These are phyloP conservation scores for Kwoniella heveanensis DNA, from an alignment of 768 basidiomycete genomes.

Conservation along the genomic window DNA sequence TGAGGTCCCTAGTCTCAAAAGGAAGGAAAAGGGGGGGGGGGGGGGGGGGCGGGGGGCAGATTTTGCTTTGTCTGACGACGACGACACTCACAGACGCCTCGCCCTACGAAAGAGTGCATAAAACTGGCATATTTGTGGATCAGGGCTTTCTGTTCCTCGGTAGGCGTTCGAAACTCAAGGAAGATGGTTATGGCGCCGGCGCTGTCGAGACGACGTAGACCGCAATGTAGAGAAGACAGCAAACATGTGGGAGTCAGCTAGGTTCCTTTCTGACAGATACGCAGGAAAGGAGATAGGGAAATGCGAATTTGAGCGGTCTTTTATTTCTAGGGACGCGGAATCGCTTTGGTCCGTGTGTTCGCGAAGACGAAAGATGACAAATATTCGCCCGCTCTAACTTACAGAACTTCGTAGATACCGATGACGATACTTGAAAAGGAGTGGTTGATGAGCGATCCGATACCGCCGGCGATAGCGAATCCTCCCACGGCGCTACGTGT, in stretches of 20 bases:
- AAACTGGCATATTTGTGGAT: constrained; percentile 56
- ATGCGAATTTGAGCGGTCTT: no score
- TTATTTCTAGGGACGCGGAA: no score
- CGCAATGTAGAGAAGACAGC: no score
- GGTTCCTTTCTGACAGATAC: no score
- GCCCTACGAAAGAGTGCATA: constrained; percentile 55
- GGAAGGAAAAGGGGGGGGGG: no score
- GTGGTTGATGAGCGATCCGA: constrained; percentile 52
- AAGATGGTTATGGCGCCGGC: constrained; percentile 49
- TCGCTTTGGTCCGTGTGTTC: no score
- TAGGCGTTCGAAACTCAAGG: constrained; percentile 52
- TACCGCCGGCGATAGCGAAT: constrained; percentile 49
- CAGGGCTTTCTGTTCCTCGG: constrained; percentile 52
- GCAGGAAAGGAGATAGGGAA: no score
- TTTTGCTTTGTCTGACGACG: background rate
- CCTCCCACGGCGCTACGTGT: constrained; percentile 54
- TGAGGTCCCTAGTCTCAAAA: no score
- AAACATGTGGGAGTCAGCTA: no score
- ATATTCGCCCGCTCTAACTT: constrained; percentile 14
- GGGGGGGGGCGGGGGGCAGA: no score
- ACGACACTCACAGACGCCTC: constrained; percentile 55
- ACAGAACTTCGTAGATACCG: constrained; percentile 54
- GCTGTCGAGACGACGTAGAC: constrained; percentile 26
- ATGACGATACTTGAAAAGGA: constrained; percentile 56
- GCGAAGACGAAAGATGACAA: no score